phyloP scores from a whole-genome alignment of 352 stramenopile species.

The Saprolegnia parasitica region DNA sequence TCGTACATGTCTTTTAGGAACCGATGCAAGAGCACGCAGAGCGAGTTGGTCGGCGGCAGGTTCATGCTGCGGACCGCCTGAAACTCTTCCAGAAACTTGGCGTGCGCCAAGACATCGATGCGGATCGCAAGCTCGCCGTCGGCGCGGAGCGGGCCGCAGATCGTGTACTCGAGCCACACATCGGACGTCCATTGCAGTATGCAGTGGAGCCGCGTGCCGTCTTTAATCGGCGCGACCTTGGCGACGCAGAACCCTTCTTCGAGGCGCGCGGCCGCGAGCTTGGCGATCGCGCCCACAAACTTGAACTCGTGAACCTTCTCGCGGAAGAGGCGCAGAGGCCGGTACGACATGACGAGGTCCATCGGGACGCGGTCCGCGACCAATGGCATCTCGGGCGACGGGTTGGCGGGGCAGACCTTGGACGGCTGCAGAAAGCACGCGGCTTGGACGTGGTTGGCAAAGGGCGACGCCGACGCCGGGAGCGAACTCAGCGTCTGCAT shows the following conservation, averaged over 20 bases:
- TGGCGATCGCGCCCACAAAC: constrained; percentile 72
- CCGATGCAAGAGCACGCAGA: constrained; percentile 42
- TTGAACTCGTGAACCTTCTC: constrained; percentile 86
- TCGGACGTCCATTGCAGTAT: constrained; percentile 85
- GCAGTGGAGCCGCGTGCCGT: constrained; percentile 59
- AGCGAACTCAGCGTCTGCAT: constrained; percentile 45
- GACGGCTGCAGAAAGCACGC: constrained; percentile 26
- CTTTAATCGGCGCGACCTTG: constrained; percentile 10
- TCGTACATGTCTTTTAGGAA: constrained; percentile 85
- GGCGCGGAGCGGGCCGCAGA: constrained; percentile 46
- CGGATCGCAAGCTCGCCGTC: constrained; percentile 28
- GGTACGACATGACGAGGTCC: constrained; percentile 34
- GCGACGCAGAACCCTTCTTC: constrained; percentile 59
- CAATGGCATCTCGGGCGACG: constrained; percentile 5
- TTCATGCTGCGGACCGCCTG: constrained; percentile 27
- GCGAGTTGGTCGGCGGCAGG: neutral
- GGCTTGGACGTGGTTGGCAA: constrained; percentile 19
- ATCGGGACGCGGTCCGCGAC: constrained; percentile 14
- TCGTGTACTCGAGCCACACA: constrained; percentile 85
- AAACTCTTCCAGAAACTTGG: constrained; percentile 78
- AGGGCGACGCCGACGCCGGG: neutral
- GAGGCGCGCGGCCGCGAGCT: constrained; percentile 75
- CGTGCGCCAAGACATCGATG: constrained; percentile 51
- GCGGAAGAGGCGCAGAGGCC: constrained; percentile 80
- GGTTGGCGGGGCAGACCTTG: neutral